phyloP scores from a whole-genome alignment of 164 flowering plant species.

The Vitis rupestris region DNA sequence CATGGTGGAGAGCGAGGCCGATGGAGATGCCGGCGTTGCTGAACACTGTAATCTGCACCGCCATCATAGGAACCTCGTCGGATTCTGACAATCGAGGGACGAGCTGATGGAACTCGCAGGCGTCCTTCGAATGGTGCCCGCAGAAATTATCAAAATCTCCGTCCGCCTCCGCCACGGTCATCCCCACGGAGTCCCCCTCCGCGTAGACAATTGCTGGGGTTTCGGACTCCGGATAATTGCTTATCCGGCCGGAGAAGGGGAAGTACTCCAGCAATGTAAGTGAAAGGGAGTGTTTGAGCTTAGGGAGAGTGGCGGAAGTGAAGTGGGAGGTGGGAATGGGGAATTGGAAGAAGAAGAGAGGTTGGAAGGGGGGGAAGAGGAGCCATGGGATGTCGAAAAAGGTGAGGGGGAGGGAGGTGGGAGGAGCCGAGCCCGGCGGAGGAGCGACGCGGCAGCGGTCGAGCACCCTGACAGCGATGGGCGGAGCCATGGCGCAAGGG shows the following conservation, averaged over 20 bases:
- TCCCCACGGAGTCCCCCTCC: slow-evolving; percentile 17
- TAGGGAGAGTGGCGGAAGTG: slow-evolving; percentile 2
- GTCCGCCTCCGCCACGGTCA: slow-evolving; percentile 24
- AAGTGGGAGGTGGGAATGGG: slow-evolving; percentile 10
- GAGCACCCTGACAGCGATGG: slow-evolving; percentile 6
- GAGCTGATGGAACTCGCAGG: slow-evolving; percentile 10
- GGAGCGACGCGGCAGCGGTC: slow-evolving; percentile 7
- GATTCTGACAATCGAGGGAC: slow-evolving; percentile 17
- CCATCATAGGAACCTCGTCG: slow-evolving; percentile 14
- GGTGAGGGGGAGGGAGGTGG: slow-evolving; percentile 19
- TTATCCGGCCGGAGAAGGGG: slow-evolving; percentile 31
- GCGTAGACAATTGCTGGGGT: slow-evolving; percentile 18
- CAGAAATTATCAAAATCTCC: slow-evolving; percentile 20
- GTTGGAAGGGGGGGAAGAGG: slow-evolving; percentile 16
- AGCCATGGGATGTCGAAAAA: slow-evolving; percentile 34
- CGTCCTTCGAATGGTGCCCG: slow-evolving; percentile 7
- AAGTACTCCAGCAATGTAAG: slow-evolving; percentile 25
- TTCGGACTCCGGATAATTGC: neutral
- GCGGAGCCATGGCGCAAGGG: slow-evolving; percentile 9
- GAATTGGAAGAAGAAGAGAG: slow-evolving; percentile 22
- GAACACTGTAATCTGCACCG: slow-evolving; percentile 41
- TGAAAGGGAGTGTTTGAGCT: slow-evolving; percentile 29
- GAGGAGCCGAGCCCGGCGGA: neutral
- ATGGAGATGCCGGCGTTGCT: slow-evolving; percentile 33
- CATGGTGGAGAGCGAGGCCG: slow-evolving; percentile 30